Evolutionary conservation across 257 asterid genomes (phyloP).

Genomic region (Solanum raphanifolium): DNA sequence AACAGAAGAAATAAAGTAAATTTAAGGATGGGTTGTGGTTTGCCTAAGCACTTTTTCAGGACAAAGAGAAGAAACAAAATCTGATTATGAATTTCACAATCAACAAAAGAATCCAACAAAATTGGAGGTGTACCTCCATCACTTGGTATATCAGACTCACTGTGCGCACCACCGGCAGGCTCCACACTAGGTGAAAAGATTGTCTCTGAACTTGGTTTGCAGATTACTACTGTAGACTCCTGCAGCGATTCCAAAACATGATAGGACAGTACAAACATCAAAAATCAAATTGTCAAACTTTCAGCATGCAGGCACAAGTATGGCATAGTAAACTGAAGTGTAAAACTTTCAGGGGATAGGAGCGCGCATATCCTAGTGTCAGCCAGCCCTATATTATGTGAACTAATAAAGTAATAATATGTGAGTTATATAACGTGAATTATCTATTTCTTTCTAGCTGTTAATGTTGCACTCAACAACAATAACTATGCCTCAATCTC

Average conservation of each 20-base stretch:
- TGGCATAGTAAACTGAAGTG: background rate
- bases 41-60: background rate
- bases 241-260: constrained; percentile 12
- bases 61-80: background rate
- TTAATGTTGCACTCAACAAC: background rate
- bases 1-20: background rate
- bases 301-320: background rate
- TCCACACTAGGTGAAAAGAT: constrained; percentile 73
- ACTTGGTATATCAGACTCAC: constrained; percentile 6
- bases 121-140: constrained; percentile 40
- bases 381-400: background rate
- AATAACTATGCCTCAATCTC: background rate
- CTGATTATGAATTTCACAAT: background rate
- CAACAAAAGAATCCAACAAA: background rate
- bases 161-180: constrained; percentile 30
- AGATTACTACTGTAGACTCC: constrained; percentile 42
- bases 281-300: background rate
- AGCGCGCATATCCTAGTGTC: background rate
- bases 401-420: background rate
- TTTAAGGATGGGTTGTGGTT: background rate
- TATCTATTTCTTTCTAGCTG: background rate
- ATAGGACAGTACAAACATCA: background rate
- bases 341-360: background rate
- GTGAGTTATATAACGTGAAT: background rate
- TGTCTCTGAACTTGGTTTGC: constrained; percentile 57